Conservation (phyloP, 495 filamentous ascomycete species). For the Neurospora sp. region DNA sequence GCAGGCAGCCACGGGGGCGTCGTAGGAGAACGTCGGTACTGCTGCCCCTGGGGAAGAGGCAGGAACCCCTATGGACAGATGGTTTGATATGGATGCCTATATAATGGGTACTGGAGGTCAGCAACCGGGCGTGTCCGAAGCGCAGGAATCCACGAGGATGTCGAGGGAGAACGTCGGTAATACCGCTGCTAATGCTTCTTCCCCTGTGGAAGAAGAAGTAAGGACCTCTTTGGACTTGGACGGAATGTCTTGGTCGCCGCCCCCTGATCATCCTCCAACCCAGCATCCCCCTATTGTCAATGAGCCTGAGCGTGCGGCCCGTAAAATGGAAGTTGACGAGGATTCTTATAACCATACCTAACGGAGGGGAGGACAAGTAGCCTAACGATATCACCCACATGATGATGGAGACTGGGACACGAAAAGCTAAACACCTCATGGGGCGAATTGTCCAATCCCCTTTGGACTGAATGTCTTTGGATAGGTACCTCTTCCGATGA, state of each 20-base stretch:
- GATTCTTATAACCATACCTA: conserved; percentile 64
- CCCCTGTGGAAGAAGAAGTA: not conserved
- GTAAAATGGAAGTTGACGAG: conserved; percentile 96
- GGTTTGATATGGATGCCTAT: no score
- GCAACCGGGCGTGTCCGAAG: not conserved
- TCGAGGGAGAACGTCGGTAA: not conserved
- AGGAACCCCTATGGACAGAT: not conserved
- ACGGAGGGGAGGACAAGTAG: conserved; percentile 71
- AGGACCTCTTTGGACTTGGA: not conserved
- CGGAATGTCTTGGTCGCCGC: not conserved
- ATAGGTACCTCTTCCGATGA: not conserved
- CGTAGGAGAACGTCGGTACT: not conserved
- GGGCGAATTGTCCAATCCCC: no score
- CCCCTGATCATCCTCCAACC: conserved; percentile 32
- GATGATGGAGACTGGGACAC: no score
- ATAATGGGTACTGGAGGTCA: not conserved
- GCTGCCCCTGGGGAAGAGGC: not conserved
- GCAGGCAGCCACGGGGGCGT: not conserved
- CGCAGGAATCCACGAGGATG: not conserved
- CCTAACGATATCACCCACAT: no score
- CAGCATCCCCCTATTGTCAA: conserved; percentile 36
- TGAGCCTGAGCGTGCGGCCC: conserved; percentile 70
- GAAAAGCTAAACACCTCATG: no score
- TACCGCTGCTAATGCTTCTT: not conserved
- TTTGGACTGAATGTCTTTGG: no score